Percentiles rank a stretch among this genome's conserved stretches.
Conservation (phyloP, 352 stramenopile genomes). For the Pythium monospermum region DNA sequence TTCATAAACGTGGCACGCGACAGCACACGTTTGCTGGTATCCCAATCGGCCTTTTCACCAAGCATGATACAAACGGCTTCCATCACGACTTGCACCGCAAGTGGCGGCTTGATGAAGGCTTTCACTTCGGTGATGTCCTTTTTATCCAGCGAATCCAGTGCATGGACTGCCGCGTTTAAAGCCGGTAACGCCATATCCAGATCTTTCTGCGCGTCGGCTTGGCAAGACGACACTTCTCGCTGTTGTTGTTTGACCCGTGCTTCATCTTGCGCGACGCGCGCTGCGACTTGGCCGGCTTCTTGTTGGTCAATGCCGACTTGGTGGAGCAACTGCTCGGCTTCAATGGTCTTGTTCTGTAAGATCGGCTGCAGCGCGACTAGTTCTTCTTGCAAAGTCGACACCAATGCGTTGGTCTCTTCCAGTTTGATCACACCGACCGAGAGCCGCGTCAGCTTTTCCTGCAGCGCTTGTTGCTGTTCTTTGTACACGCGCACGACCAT, state of each 20-base stretch:
- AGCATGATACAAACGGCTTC: slow-evolving; percentile 87
- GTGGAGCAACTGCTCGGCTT: slow-evolving; percentile 54
- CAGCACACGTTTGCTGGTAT: slow-evolving; percentile 76
- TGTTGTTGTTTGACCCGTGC: slow-evolving; percentile 59
- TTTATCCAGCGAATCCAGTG: slow-evolving; percentile 79
- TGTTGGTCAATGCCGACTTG: slow-evolving; percentile 61
- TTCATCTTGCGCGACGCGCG: slow-evolving; percentile 56
- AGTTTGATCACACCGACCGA: slow-evolving; percentile 64
- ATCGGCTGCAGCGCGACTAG: slow-evolving; percentile 83
- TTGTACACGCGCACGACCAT: slow-evolving; percentile 78
- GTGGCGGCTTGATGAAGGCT: slow-evolving; percentile 77
- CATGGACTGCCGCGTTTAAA: slow-evolving; percentile 63
- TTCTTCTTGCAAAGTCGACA: slow-evolving; percentile 63
- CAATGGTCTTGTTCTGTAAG: slow-evolving; percentile 47
- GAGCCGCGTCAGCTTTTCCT: slow-evolving; percentile 50
- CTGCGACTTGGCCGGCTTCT: slow-evolving; percentile 40
- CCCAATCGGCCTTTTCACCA: slow-evolving; percentile 78
- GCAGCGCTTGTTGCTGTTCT: slow-evolving; percentile 36
- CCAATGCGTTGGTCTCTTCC: slow-evolving; percentile 63
- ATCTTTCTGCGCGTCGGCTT: slow-evolving; percentile 71
- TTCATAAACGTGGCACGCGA: slow-evolving; percentile 69
- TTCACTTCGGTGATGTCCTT: slow-evolving; percentile 87
- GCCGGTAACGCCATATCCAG: slow-evolving; percentile 69
- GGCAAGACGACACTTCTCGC: slow-evolving; percentile 48
- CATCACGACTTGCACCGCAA: slow-evolving; percentile 83